Conservation (phyloP, 495 filamentous ascomycete genomes). For the Hypoxylon fragiforme region DNA sequence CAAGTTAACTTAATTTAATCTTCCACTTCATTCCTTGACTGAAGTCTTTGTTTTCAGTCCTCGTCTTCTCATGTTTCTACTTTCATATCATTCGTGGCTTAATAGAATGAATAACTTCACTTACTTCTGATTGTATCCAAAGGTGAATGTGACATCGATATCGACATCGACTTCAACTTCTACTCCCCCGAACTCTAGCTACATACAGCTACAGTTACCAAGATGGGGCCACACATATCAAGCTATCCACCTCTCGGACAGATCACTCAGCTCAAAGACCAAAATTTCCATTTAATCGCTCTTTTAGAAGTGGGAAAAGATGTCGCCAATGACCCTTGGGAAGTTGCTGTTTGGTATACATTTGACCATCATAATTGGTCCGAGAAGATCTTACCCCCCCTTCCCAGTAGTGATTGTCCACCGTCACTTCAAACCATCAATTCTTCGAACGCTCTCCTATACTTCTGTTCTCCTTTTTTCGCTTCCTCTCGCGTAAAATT, state of each 20-base stretch:
- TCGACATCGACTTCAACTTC: constrained; percentile 27
- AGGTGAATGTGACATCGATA: constrained; percentile 17
- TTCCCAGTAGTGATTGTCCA: constrained; percentile 44
- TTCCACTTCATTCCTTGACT: too few relatives aligned
- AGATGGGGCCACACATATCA: constrained; percentile 40
- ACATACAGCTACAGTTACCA: background rate
- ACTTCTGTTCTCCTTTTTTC: constrained; percentile 48
- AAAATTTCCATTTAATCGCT: constrained; percentile 64
- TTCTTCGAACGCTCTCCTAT: constrained; percentile 45
- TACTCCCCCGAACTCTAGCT: constrained; percentile 23
- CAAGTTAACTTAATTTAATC: too few relatives aligned
- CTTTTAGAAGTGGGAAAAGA: constrained; percentile 67
- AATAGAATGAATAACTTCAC: constrained; percentile 19
- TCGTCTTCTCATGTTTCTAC: background rate
- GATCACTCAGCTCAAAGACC: constrained; percentile 59
- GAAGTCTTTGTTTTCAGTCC: too few relatives aligned
- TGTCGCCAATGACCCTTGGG: constrained; percentile 63
- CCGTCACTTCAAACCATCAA: constrained; percentile 41
- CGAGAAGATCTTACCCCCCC: constrained; percentile 44
- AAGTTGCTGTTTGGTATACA: constrained; percentile 79
- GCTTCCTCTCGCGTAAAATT: constrained; percentile 59
- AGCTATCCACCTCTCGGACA: constrained; percentile 71
- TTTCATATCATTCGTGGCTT: too few relatives aligned
- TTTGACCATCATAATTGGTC: constrained; percentile 53
- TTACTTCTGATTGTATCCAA: background rate